These are phyloP conservation scores for Adansonia grandidieri DNA, from an alignment of 441 rosid genomes.

Conservation along the genomic window DNA sequence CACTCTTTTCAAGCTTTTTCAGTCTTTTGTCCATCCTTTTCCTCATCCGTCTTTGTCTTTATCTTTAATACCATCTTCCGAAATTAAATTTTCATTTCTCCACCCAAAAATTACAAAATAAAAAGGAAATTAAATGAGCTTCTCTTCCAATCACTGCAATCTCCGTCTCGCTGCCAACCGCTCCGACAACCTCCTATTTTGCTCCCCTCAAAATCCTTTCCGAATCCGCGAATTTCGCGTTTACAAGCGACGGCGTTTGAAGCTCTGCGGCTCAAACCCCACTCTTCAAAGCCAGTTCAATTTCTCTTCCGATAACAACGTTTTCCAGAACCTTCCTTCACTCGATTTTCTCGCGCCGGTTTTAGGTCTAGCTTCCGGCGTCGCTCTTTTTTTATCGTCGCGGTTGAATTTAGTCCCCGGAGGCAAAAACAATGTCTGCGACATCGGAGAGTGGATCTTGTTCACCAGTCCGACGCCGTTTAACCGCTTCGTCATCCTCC, in stretches of 20 bases:
- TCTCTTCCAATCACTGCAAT: constrained; percentile 18
- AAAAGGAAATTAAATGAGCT: constrained; percentile 25
- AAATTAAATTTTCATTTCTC: no score
- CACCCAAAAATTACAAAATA: background rate
- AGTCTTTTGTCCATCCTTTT: constrained; percentile 14
- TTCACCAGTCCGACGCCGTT: constrained; percentile 88
- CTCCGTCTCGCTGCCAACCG: constrained; percentile 26
- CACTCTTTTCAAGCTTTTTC: background rate
- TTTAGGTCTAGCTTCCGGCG: constrained; percentile 65
- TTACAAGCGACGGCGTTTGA: constrained; percentile 54
- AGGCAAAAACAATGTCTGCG: constrained; percentile 21
- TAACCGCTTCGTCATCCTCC: constrained; percentile 80
- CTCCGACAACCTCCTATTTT: constrained; percentile 19
- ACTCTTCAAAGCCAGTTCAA: constrained; percentile 38
- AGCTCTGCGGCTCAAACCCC: constrained; percentile 38
- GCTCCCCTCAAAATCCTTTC: constrained; percentile 23
- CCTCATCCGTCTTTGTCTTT: background rate
- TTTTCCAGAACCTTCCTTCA: constrained; percentile 40
- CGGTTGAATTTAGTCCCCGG: constrained; percentile 2
- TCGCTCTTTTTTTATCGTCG: constrained; percentile 50
- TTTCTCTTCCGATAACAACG: constrained; percentile 47
- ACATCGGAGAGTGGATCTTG: constrained; percentile 79
- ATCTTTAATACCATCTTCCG: background rate
- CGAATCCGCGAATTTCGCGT: constrained; percentile 38
- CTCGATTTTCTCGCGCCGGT: constrained; percentile 55